These are phyloP conservation scores for Pseudogymnoascus sp. DNA, from an alignment of 2,329 filamentous ascomycete species.

Conservation along the genomic window DNA sequence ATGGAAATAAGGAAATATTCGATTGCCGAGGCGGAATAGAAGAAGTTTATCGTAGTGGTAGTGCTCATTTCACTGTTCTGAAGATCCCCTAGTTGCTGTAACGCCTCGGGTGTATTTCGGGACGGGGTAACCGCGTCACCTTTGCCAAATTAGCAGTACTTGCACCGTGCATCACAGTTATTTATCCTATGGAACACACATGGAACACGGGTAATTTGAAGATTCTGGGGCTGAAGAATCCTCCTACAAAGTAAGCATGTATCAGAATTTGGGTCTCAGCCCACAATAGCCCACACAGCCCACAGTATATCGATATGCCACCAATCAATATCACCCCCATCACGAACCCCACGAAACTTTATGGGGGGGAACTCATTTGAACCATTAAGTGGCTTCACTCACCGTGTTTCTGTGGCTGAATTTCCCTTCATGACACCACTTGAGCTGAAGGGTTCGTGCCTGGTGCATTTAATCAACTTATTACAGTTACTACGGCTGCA, in stretches of 20 bases:
- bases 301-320: background rate
- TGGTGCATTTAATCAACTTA: background rate
- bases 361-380: background rate
- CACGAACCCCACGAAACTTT: background rate
- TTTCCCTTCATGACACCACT: background rate
- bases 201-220: background rate
- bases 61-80: background rate
- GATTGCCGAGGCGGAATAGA: background rate
- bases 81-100: background rate
- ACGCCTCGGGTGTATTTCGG: background rate
- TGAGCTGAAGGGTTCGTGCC: background rate
- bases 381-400: background rate
- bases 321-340: background rate
- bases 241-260: background rate
- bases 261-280: background rate
- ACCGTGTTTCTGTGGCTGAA: background rate
- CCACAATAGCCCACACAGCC: background rate
- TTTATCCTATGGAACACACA: background rate
- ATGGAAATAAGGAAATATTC: background rate
- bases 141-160: slow-evolving; percentile 1
- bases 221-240: background rate
- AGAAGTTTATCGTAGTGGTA: background rate
- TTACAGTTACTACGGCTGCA: background rate
- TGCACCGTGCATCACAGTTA: background rate
- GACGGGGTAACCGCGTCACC: background rate